These are phyloP conservation scores for Sordariomycetes sp. DNA, from an alignment of 2,329 filamentous ascomycete genomes.

Conservation along the genomic window DNA sequence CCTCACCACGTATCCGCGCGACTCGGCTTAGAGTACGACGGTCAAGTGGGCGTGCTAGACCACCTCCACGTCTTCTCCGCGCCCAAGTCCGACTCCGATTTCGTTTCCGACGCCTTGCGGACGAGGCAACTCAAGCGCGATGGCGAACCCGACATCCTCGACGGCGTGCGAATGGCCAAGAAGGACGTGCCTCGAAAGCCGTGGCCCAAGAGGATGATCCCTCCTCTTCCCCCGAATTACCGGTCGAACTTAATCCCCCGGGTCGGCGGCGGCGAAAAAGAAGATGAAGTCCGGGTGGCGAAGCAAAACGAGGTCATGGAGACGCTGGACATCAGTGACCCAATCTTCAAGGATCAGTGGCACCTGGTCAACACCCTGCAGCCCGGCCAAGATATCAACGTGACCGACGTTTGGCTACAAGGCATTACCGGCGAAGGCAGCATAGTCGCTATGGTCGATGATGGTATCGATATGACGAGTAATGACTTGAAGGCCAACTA, in stretches of 20 bases:
- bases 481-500: conserved; percentile 89
- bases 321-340: conserved; percentile 68
- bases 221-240: conserved; percentile 22
- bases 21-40: conserved; percentile 72
- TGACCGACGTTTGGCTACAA: conserved; percentile 85
- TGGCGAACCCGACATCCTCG: conserved; percentile 48
- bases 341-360: conserved; percentile 92
- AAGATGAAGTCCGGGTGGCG: conserved; percentile 33
- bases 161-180: conserved; percentile 65
- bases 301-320: conserved; percentile 51
- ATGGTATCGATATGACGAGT: conserved; percentile 93
- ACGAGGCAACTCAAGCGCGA: conserved; percentile 2
- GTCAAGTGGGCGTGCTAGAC: conserved; percentile 64
- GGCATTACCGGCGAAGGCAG: conserved; percentile 83
- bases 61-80: conserved; percentile 80
- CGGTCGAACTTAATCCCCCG: not conserved
- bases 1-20: conserved; percentile 60
- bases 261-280: conserved; percentile 7
- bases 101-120: conserved; percentile 26
- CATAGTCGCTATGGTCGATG: conserved; percentile 90
- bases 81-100: conserved; percentile 48
- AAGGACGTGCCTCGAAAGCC: conserved; percentile 52
- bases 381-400: conserved; percentile 84
- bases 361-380: conserved; percentile 80
- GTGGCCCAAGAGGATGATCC: conserved; percentile 41